phyloP scores from a whole-genome alignment of 2,329 filamentous ascomycete species.

The Phialemoniopsis sp. region DNA sequence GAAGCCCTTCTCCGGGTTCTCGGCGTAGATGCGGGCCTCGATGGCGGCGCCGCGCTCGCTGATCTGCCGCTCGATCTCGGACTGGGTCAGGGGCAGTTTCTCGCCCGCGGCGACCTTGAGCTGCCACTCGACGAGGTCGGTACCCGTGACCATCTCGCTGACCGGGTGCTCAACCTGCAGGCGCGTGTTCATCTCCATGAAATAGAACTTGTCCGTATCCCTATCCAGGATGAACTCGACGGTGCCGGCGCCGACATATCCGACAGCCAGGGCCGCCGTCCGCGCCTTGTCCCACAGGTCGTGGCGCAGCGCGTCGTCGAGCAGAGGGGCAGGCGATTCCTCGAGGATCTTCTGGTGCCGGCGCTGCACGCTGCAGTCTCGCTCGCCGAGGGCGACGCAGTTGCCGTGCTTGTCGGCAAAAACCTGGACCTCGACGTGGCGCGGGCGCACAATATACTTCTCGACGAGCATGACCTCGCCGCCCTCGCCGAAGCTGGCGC shows the following conservation, averaged over 20 bases:
- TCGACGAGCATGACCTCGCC: slow-evolving; percentile 81
- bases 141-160: slow-evolving; percentile 65
- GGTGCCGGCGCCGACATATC: slow-evolving; percentile 86
- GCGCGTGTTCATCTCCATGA: slow-evolving; percentile 81
- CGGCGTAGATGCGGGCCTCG: slow-evolving; percentile 94
- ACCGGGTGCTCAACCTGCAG: slow-evolving; percentile 97
- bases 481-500: slow-evolving; percentile 76
- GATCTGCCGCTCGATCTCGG: slow-evolving; percentile 71
- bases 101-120: slow-evolving; percentile 67
- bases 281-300: slow-evolving; percentile 64
- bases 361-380: slow-evolving; percentile 84
- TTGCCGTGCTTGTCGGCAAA: slow-evolving; percentile 80
- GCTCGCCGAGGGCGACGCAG: slow-evolving; percentile 79
- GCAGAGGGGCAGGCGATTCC: slow-evolving; percentile 75
- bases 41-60: slow-evolving; percentile 77
- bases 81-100: slow-evolving; percentile 50
- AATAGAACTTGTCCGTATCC: slow-evolving; percentile 75
- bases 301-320: slow-evolving; percentile 52
- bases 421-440: slow-evolving; percentile 87
- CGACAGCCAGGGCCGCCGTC: slow-evolving; percentile 67
- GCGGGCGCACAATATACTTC: slow-evolving; percentile 71
- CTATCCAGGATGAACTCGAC: slow-evolving; percentile 90
- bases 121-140: slow-evolving; percentile 90
- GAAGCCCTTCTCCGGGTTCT: slow-evolving; percentile 88
- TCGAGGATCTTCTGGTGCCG: slow-evolving; percentile 90